Evolutionary conservation across 345 rosid species (phyloP).

Genomic region (Salix purpurea): DNA sequence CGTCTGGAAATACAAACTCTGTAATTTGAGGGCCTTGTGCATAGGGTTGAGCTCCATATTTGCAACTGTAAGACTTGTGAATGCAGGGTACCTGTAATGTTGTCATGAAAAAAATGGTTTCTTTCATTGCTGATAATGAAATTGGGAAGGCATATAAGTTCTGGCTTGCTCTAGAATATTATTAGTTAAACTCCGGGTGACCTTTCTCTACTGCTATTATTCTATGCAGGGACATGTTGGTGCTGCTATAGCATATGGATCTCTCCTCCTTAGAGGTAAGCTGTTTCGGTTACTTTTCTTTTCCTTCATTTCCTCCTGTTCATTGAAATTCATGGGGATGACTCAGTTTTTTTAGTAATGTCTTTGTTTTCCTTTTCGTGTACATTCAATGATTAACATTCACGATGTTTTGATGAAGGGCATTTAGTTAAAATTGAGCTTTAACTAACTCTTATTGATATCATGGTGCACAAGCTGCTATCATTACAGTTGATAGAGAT

Average conservation of each 20-base stretch:
- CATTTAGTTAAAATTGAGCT: not conserved
- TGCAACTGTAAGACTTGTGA: not conserved
- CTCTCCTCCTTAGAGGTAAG: constrained; percentile 85
- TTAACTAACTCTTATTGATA: not conserved
- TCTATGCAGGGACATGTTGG: constrained; percentile 77
- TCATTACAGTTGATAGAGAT: not conserved
- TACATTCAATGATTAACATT: not conserved
- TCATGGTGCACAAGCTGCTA: not conserved
- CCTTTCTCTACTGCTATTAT: constrained; percentile 10
- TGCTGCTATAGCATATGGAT: constrained; percentile 86
- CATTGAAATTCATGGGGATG: no score
- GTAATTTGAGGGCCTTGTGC: not conserved
- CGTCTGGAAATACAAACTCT: not conserved
- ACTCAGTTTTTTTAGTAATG: not conserved
- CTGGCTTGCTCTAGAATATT: not conserved
- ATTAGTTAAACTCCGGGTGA: not conserved
- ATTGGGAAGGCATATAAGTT: not conserved
- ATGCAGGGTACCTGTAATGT: not conserved
- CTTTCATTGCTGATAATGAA: not conserved
- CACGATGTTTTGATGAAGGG: not conserved
- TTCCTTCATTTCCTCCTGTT: not conserved
- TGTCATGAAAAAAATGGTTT: not conserved
- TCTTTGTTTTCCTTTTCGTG: not conserved
- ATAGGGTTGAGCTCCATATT: not conserved
- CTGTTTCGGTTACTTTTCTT: not conserved